Percentiles rank a stretch among this genome's conserved stretches.
These are phyloP conservation scores for Metarhizium sp. DNA, from an alignment of 2,329 filamentous ascomycete species.

Conservation along the genomic window DNA sequence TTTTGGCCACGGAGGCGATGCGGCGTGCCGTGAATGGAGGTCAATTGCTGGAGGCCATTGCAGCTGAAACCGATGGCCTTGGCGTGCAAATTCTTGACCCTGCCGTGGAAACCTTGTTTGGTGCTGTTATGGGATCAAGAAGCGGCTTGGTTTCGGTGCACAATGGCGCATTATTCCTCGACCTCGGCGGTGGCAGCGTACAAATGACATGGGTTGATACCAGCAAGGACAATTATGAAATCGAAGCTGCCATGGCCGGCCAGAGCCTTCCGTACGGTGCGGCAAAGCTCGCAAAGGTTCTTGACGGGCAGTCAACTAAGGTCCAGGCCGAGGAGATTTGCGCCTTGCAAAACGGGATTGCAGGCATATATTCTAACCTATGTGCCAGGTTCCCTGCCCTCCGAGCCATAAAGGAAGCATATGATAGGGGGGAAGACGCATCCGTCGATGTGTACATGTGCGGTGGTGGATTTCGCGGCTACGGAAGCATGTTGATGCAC, in stretches of 20 bases:
- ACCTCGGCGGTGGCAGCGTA: conserved; percentile 67
- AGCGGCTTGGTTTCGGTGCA: conserved; percentile 59
- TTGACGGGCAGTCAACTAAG: conserved; percentile 29
- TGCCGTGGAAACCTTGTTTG: conserved; percentile 72
- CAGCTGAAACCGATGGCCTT: conserved; percentile 50
- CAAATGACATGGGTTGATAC: conserved; percentile 58
- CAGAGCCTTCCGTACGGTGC: conserved; percentile 54
- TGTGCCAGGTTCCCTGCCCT: conserved; percentile 42
- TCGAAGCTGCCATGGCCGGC: conserved; percentile 43
- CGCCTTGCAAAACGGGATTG: conserved; percentile 50
- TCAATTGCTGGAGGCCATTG: conserved; percentile 58
- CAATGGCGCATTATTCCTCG: conserved; percentile 66
- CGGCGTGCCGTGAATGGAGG: conserved; percentile 67
- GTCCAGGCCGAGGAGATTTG: conserved; percentile 36
- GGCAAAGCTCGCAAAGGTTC: conserved; percentile 43
- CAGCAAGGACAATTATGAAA: conserved; percentile 33
- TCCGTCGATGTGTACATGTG: conserved; percentile 72
- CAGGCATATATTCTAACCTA: conserved; percentile 47
- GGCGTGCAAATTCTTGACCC: conserved; percentile 65
- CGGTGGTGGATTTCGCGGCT: conserved; percentile 83
- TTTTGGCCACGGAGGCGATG: conserved; percentile 86
- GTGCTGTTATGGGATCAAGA: conserved; percentile 68
- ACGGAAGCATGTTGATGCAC: conserved; percentile 83
- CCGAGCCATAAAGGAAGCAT: conserved; percentile 23
- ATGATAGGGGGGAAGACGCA: conserved; percentile 17